Evolutionary conservation across 441 rosid species (phyloP), one percentile per base, ranked within the genome.

Genomic region (Aquilaria agallochum): DNA sequence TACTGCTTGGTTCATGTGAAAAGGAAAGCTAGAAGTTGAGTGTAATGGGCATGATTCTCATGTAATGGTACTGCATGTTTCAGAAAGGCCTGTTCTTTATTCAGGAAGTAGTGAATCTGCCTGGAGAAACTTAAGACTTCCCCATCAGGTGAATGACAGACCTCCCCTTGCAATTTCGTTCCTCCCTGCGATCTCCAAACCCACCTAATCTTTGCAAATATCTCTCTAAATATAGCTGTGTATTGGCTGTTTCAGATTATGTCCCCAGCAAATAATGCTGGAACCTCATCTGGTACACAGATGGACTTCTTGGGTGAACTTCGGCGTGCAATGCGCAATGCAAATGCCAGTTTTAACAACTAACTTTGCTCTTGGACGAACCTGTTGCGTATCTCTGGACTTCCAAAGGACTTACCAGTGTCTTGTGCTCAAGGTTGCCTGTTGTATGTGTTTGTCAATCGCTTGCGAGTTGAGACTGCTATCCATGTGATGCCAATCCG

Each of bases 81-180:
- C 81, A 85, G 90, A 85, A 66, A 82, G 81, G 68, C 87, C 90
- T 30, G 81, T 75, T 58, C 51, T 83, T 71, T 78, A 75, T 70
- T 57, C 84, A 3, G 84, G 84, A 63, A 72, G 81, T 68, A 66
- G 56, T 58, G 68, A 72, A 40, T 58, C 87, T 7, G 75, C 82
- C 44, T 76, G 81, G 83, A 78, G 81, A 57, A 71, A 70, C 32
- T 12, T 75, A 11, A 73, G 70, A 59, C 84, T 76, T 73, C 87
- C 87, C 53, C 84, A 82, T 75, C 86, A 85, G 90, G 90, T 82
- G 7, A 72, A 66, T 20, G 40, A 20, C 54, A 15, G 30, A 32
- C 11, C n/a, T 36, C 27, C 27, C 15, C 14, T 6, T 33, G 42
- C 62, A 3, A 0, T 10, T 49, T n/a, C 42, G 9, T 33, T 30